These are phyloP conservation scores for Coemansia brasiliensis DNA, from an alignment of 192 early-diverging fungal genomes.

Conservation along the genomic window DNA sequence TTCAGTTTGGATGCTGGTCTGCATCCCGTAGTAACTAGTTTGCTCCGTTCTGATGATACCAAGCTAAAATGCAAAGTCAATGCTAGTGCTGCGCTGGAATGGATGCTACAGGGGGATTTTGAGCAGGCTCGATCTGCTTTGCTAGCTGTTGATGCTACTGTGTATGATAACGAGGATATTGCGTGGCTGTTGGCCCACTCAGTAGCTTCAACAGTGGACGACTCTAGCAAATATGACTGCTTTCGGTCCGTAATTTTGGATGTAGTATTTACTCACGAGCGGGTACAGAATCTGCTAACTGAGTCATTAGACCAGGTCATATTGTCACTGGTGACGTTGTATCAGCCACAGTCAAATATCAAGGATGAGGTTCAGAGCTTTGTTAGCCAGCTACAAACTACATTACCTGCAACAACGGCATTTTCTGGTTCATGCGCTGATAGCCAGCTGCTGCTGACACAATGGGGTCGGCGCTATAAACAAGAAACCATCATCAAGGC, in stretches of 20 bases:
- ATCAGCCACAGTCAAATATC: slow-evolving; percentile 11
- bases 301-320: slow-evolving; percentile 19
- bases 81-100: slow-evolving; percentile 21
- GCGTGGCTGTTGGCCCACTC: slow-evolving; percentile 24
- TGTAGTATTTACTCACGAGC: slow-evolving; percentile 5
- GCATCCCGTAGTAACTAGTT: slow-evolving; percentile 3
- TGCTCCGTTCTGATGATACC: not conserved
- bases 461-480: slow-evolving; percentile 41
- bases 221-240: slow-evolving; percentile 17
- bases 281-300: not conserved
- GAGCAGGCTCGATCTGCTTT: slow-evolving; percentile 5
- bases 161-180: not conserved
- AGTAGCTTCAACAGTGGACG: slow-evolving; percentile 15
- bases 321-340: slow-evolving; percentile 23
- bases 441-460: slow-evolving; percentile 11
- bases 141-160: not conserved
- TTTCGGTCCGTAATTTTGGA: slow-evolving; percentile 18
- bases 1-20: slow-evolving; percentile 25
- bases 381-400: not conserved
- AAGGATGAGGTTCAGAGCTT: slow-evolving; percentile 1
- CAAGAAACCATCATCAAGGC: slow-evolving; percentile 5
- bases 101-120: slow-evolving; percentile 32
- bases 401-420: not conserved
- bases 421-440: not conserved
- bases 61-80: slow-evolving; percentile 4